phyloP scores from a whole-genome alignment of 2,329 filamentous ascomycete species.

The Fusarium sp. region DNA sequence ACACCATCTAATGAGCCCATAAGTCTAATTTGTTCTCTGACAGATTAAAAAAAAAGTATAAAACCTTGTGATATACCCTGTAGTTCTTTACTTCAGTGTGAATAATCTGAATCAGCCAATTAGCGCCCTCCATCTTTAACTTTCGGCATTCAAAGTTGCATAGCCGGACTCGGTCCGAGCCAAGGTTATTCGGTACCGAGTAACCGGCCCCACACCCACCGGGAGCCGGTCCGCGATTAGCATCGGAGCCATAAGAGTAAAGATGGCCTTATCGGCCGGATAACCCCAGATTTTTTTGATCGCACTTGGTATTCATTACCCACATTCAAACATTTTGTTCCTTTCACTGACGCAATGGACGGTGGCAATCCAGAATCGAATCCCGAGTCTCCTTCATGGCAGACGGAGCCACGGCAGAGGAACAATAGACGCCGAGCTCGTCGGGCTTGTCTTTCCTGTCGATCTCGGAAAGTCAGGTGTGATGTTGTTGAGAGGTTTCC shows the following conservation, averaged over 20 bases:
- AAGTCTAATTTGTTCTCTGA: too few species aligned
- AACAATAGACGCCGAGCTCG: slow-evolving; percentile 78
- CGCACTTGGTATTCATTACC: not conserved
- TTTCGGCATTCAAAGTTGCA: not conserved
- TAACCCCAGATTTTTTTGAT: not conserved
- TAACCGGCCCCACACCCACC: not conserved
- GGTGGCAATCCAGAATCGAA: not conserved
- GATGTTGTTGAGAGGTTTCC: slow-evolving; percentile 88
- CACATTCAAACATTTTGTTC: not conserved
- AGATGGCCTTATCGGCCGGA: not conserved
- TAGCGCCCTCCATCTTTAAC: not conserved
- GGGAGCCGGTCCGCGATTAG: not conserved
- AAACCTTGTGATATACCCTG: not conserved
- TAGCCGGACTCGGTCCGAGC: slow-evolving; percentile 2
- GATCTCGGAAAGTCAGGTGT: slow-evolving; percentile 86
- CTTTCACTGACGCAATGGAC: not conserved
- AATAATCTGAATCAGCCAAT: not conserved
- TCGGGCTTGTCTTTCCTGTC: slow-evolving; percentile 85
- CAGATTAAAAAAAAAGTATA: too few species aligned
- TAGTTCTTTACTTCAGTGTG: not conserved
- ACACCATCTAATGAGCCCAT: too few species aligned
- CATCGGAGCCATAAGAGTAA: not conserved
- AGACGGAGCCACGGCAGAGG: slow-evolving; percentile 47
- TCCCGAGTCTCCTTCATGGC: not conserved
- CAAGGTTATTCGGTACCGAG: not conserved